Evolutionary conservation across 768 basidiomycete species (phyloP), one percentile per base, ranked within the genome.

Genomic region (Rhizopogon roseolus): DNA sequence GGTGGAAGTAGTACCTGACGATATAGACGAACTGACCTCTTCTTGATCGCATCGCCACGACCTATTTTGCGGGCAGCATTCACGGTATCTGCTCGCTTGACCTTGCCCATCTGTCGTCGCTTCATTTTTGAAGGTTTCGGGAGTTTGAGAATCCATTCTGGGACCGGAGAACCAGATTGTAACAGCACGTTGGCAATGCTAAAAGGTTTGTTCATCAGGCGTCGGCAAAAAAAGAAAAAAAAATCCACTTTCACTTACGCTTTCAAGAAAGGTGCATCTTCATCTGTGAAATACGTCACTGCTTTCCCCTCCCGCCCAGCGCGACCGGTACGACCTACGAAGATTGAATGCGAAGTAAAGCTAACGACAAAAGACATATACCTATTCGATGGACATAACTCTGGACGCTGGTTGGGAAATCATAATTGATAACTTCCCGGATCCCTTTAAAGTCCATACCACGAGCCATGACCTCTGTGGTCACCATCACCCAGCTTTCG

Each of bases 381-480:
- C 92, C 96, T 49, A 99, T 97, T 22, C 97, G 80, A 70, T 99
- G 97, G 41, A 99, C 81, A 64, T 99, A 99, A 64, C 90, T 94
- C 68, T 96, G 93, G 2, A 96, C 88, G 52, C 84, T 95, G 38
- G 88, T 93, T 3, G 97, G 97, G 71, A 98, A 98, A 71, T 98
- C 96, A 63, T 90, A 95, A 69, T 98, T 99, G 65, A 98, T 87
- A 9, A 99, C 94, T 64, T 98, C 90, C 54, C 85, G 77, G 49
- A 96, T 84, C 9, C 95, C 94, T 67, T 88, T 90, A 76, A 99
- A 98, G 66, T 98, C 97, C 88, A 99, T 94, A 3, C 97, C 97
- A 60, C 97, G 81, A 22, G 93, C 93, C 91, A 98, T 90, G 49
- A 98, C 90, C 67, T 99, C 97, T 22, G 97, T 99, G 59, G 88